Conservation (phyloP, 1,284 basidiomycete genomes). For the Earliella scabrosa region DNA sequence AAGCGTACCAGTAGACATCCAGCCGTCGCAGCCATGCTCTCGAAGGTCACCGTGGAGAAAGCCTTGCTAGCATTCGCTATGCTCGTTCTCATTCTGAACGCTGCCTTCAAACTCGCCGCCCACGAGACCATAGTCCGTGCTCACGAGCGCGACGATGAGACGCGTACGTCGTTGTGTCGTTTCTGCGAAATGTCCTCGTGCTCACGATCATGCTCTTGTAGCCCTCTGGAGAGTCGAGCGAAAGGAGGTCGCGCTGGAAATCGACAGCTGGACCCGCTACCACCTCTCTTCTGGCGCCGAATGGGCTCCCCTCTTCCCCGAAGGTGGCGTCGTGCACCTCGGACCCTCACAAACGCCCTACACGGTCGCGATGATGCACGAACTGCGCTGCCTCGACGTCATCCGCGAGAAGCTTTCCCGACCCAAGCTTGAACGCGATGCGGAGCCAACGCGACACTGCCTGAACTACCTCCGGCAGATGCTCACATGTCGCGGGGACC, state of each 20-base stretch:
- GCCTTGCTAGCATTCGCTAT: too few relatives aligned
- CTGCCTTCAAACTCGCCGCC: too few relatives aligned
- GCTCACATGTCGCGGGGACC: conserved; percentile 10
- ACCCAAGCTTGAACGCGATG: background rate
- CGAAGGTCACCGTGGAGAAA: too few relatives aligned
- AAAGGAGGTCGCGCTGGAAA: conserved; percentile 13
- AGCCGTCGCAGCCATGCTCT: too few relatives aligned
- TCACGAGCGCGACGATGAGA: too few relatives aligned
- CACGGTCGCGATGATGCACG: conserved; percentile 26
- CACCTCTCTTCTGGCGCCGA: conserved; percentile 8
- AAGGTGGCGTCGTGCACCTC: conserved; percentile 17
- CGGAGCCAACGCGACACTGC: conserved; percentile 12
- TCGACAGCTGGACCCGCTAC: conserved; percentile 23
- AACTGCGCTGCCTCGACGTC: conserved; percentile 26
- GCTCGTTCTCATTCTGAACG: too few relatives aligned
- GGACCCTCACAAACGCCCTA: conserved; percentile 18
- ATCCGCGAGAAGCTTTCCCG: conserved; percentile 16
- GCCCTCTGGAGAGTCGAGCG: too few relatives aligned
- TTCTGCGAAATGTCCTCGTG: too few relatives aligned
- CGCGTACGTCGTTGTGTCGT: too few relatives aligned
- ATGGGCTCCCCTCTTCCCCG: conserved; percentile 21
- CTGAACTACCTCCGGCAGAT: conserved; percentile 21
- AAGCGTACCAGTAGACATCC: too few relatives aligned
- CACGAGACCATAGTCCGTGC: too few relatives aligned
- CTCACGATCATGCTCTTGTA: too few relatives aligned